Conservation (phyloP, 495 filamentous ascomycete species). For the Xylaria castorea region DNA sequence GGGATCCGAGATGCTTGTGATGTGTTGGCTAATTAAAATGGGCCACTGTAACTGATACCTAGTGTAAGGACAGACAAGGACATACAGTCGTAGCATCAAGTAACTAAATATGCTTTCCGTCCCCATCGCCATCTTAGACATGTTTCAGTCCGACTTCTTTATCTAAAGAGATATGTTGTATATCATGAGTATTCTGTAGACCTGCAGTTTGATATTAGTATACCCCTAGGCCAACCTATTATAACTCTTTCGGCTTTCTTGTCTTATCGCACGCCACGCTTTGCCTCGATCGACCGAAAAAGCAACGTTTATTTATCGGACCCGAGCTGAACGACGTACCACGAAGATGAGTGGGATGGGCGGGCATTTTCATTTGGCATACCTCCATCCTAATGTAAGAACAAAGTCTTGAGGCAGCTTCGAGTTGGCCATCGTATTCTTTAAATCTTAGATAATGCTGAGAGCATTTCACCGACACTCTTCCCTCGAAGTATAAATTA, state of each 20-base stretch:
- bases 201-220: too few species aligned
- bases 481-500: background rate
- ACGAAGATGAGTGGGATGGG: background rate
- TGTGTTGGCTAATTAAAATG: background rate
- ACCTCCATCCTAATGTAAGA: background rate
- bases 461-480: background rate
- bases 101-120: background rate
- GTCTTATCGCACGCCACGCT: background rate
- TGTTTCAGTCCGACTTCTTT: background rate
- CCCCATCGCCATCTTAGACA: background rate
- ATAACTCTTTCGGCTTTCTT: background rate
- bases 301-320: background rate
- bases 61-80: too few species aligned
- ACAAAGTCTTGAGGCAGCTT: background rate
- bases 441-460: background rate
- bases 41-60: background rate
- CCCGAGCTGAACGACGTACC: background rate
- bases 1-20: conserved; percentile 1
- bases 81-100: too few species aligned
- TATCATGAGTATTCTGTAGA: too few species aligned
- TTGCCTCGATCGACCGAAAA: conserved; percentile 3
- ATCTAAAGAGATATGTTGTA: background rate
- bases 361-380: background rate
- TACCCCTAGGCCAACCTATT: background rate
- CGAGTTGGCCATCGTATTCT: background rate